Conservation (phyloP, 768 basidiomycete species). For the Tephrocybe rancida region DNA sequence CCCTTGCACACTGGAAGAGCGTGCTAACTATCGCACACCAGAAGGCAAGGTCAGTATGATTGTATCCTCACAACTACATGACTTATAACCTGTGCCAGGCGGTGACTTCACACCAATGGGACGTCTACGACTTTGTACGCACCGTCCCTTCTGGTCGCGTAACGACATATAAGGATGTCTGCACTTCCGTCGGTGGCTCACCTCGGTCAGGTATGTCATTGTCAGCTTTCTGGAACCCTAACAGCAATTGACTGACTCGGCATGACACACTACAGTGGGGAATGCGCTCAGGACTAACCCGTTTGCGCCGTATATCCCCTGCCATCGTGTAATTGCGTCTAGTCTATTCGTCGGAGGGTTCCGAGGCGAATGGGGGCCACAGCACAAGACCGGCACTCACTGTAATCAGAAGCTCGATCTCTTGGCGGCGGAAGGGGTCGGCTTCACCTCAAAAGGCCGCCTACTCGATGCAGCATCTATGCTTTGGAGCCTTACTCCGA, state of each 20-base stretch:
- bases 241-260: neutral
- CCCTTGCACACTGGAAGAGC: slow-evolving; percentile 26
- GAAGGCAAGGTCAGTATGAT: slow-evolving; percentile 33
- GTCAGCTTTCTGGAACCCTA: neutral
- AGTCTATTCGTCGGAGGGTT: slow-evolving; percentile 65
- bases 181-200: slow-evolving; percentile 54
- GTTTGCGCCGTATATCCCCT: slow-evolving; percentile 68
- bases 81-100: slow-evolving; percentile 30
- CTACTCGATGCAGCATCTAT: slow-evolving; percentile 24
- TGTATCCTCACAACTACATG: neutral
- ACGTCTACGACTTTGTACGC: slow-evolving; percentile 55
- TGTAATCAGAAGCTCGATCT: slow-evolving; percentile 51
- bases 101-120: slow-evolving; percentile 58
- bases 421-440: slow-evolving; percentile 54
- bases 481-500: no score
- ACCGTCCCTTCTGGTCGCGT: slow-evolving; percentile 55
- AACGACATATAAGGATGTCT: slow-evolving; percentile 59
- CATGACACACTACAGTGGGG: slow-evolving; percentile 55
- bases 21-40: slow-evolving; percentile 32
- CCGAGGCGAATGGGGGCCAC: slow-evolving; percentile 58
- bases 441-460: slow-evolving; percentile 47
- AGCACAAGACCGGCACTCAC: slow-evolving; percentile 41
- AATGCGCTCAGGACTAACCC: slow-evolving; percentile 65
- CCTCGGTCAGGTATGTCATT: slow-evolving; percentile 60
- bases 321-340: slow-evolving; percentile 70